phyloP scores from a whole-genome alignment of 1,139 yeast genomes.

The Saccharomyces hybrid region DNA sequence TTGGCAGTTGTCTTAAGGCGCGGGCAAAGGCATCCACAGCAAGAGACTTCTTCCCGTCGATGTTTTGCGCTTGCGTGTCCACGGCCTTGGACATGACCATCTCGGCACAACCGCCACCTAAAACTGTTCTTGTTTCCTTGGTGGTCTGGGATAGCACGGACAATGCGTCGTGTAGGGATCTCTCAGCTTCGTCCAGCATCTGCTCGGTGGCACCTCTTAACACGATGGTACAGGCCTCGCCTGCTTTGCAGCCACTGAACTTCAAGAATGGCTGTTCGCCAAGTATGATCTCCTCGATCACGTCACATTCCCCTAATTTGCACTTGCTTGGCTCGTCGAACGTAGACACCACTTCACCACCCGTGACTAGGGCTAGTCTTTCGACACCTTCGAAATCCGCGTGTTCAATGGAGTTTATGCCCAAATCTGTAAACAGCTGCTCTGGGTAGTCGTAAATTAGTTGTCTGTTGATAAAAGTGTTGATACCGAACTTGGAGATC shows the following conservation, averaged over 20 bases:
- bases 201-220: constrained; percentile 96
- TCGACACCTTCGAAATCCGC: constrained; percentile 99
- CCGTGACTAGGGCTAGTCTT: constrained; percentile 91
- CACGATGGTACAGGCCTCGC: constrained; percentile 95
- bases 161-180: constrained; percentile 94
- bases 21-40: constrained; percentile 94
- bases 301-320: constrained; percentile 79
- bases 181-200: constrained; percentile 92
- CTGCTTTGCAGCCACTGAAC: constrained; percentile 91
- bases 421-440: constrained; percentile 80
- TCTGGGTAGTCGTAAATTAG: constrained; percentile 97
- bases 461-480: constrained; percentile 91
- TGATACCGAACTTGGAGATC: constrained; percentile 73
- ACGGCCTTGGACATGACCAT: constrained; percentile 98
- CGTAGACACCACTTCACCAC: constrained; percentile 96
- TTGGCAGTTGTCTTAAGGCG: constrained; percentile 91
- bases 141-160: constrained; percentile 95
- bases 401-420: constrained; percentile 89
- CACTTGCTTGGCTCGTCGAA: constrained; percentile 88
- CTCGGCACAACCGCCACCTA: constrained; percentile 98
- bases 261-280: constrained; percentile 83
- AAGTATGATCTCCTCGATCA: constrained; percentile 82
- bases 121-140: constrained; percentile 84
- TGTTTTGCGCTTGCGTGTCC: constrained; percentile 89
- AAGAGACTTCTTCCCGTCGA: constrained; percentile 85